These are phyloP conservation scores for Chaetoceros tenuissimus DNA, from an alignment of 108 stramenopile species.

Conservation along the genomic window DNA sequence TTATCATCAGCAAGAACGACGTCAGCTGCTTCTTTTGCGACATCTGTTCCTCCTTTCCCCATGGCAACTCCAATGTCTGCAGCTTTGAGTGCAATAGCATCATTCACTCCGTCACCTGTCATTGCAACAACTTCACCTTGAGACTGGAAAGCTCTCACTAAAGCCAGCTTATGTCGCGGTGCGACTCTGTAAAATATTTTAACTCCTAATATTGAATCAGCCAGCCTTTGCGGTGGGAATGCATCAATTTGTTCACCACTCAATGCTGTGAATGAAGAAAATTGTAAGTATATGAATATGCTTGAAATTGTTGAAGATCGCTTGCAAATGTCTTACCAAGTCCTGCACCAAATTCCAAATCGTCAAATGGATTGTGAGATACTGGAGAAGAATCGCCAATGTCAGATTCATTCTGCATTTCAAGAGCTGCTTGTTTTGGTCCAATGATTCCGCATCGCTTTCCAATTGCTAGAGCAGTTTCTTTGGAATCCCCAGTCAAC, in stretches of 20 bases:
- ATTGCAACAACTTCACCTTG: constrained; percentile 93
- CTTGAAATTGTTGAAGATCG: not conserved
- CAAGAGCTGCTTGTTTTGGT: constrained; percentile 2
- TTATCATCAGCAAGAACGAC: constrained; percentile 90
- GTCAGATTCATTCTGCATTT: not conserved
- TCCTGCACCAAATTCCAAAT: constrained; percentile 30
- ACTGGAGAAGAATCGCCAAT: constrained; percentile 18
- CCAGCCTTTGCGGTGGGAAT: constrained; percentile 49
- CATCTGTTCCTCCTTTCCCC: constrained; percentile 93
- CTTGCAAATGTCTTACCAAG: not conserved
- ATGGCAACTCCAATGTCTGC: constrained; percentile 99
- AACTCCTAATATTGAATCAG: constrained; percentile 60
- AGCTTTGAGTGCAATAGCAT: constrained; percentile 90
- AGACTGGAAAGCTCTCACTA: constrained; percentile 89
- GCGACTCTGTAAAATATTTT: constrained; percentile 93
- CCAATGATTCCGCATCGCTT: constrained; percentile 76
- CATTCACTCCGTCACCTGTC: constrained; percentile 98
- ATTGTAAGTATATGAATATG: not conserved
- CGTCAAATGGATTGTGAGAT: constrained; percentile 23
- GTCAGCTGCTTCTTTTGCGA: constrained; percentile 97
- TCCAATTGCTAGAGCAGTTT: constrained; percentile 92
- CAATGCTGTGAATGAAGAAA: constrained; percentile 21
- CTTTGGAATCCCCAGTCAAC: constrained; percentile 96
- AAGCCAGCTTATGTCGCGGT: constrained; percentile 90
- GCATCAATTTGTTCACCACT: constrained; percentile 74